Conservation (phyloP, 202 grass and related monocot species). For the Carex arenaria region DNA sequence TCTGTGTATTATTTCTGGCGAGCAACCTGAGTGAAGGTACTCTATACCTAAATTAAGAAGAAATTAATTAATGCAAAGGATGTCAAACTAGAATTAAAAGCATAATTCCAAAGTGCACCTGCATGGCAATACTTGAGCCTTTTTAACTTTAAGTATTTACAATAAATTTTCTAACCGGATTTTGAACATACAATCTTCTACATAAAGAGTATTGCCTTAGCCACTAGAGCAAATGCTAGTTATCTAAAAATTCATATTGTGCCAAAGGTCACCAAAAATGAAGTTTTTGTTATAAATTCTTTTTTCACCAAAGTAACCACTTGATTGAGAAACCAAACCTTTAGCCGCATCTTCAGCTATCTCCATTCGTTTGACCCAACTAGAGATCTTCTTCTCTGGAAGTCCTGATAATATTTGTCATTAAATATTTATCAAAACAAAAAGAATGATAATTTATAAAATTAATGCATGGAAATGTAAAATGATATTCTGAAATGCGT, state of each 20-base stretch:
- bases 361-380: slow-evolving; percentile 18
- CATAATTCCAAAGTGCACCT: neutral
- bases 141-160: no score
- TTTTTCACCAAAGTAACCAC: neutral
- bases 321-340: neutral
- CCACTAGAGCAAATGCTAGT: no score
- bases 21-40: slow-evolving; percentile 32
- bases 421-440: neutral
- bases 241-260: no score
- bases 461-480: neutral
- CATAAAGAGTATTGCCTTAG: no score
- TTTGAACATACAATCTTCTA: no score
- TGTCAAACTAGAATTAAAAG: neutral
- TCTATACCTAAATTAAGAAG: slow-evolving; percentile 6
- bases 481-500: neutral
- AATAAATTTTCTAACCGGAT: no score
- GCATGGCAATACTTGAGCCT: no score
- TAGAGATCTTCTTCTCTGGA: slow-evolving; percentile 10
- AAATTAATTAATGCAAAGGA: neutral
- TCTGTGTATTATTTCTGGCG: slow-evolving; percentile 24
- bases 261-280: neutral
- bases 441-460: neutral
- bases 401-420: slow-evolving; percentile 6
- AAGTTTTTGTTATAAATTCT: neutral
- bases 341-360: slow-evolving; percentile 4